Percentiles rank a stretch among this genome's conserved stretches.
phyloP scores from a whole-genome alignment of 2,329 filamentous ascomycete species.

The Helicocarpus griseus region DNA sequence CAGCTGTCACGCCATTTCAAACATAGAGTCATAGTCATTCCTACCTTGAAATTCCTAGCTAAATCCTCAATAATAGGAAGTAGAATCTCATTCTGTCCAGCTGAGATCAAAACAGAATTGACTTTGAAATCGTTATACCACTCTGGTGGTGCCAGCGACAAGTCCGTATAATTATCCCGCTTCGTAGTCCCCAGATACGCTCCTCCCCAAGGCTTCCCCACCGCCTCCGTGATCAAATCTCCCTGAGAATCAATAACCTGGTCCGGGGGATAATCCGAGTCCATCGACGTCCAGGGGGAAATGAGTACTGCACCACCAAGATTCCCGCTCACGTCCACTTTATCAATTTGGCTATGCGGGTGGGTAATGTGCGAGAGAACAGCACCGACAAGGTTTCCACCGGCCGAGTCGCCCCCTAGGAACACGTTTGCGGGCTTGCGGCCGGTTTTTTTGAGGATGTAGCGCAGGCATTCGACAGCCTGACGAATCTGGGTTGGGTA shows the following conservation, averaged over 20 bases:
- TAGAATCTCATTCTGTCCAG: constrained; percentile 45
- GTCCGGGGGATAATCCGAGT: constrained; percentile 28
- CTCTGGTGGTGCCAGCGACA: constrained; percentile 34
- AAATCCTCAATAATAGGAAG: constrained; percentile 27
- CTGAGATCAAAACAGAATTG: constrained; percentile 42
- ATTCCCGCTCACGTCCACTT: constrained; percentile 29
- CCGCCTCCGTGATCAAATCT: constrained; percentile 36
- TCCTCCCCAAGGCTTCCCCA: constrained; percentile 33
- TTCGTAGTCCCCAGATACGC: constrained; percentile 35
- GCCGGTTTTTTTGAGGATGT: constrained; percentile 25
- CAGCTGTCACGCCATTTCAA: background rate
- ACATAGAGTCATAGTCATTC: background rate
- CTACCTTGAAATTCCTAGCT: constrained; percentile 24
- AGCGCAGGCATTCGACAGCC: constrained; percentile 27
- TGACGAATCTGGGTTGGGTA: constrained; percentile 34
- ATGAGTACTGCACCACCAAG: constrained; percentile 40
- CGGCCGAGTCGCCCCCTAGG: constrained; percentile 33
- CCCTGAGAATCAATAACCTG: constrained; percentile 35
- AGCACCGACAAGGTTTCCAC: constrained; percentile 28
- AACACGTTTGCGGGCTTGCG: constrained; percentile 25
- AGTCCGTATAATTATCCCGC: constrained; percentile 44
- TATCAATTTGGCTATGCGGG: constrained; percentile 43
- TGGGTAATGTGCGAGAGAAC: constrained; percentile 34
- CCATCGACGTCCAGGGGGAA: constrained; percentile 46
- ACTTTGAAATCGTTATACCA: constrained; percentile 46